Base-by-base conservation (phyloP, 352 stramenopile genomes). In the Globisporangium heterothallicum region DNA sequence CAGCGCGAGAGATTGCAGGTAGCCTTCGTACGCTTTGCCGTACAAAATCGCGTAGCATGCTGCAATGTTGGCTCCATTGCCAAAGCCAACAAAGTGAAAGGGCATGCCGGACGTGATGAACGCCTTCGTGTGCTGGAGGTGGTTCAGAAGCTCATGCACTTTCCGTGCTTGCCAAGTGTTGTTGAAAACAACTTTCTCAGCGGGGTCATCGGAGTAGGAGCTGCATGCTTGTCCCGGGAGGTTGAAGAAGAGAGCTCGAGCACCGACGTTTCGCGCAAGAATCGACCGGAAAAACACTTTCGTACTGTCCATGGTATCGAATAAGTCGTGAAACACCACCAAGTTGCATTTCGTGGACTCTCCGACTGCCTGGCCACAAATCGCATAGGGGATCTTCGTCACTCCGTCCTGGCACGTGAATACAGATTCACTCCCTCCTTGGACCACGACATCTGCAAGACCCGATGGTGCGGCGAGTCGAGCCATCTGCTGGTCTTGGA, bases 241-340 rank as follows among this genome's bases (percentile, higher is more conserved):
- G 60, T 98, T 98, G 60, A 97, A 96, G 27, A 96, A 67, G 8
- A 98, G 63, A 4, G 85, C 79, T 49, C 92, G 84, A 6, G 84
- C 82, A 6, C 88, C 92, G 5, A 88, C 62, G 38, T 96, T 74
- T 44, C 82, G 72, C 2, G 76, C 70, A 4, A 96, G 49, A 22
- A 98, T 68, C 3, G 82, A 61, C 22, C 83, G 74, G 38, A 97
- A 94, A 18, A 97, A 90, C 1, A 97, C 84, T 42, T 84, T 78
- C 12, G 82, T 94, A 53, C 78, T 86, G 40, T 97, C 91, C 38
- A 93, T 66, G 1, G 89, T 97, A 60, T 97, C 91, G 57, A 98
- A 97, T 5, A 98, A 79, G 53, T 98, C 91, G 49, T 97, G 84
- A 49, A 96, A 89, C 2, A 97, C 80, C 6, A 98, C 72, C 35